A percentile compares a stretch with the other conserved stretches of the same genome.
Evolutionary conservation across 106 monocot genomes (phyloP).

Genomic region (Chionographis japonica): DNA sequence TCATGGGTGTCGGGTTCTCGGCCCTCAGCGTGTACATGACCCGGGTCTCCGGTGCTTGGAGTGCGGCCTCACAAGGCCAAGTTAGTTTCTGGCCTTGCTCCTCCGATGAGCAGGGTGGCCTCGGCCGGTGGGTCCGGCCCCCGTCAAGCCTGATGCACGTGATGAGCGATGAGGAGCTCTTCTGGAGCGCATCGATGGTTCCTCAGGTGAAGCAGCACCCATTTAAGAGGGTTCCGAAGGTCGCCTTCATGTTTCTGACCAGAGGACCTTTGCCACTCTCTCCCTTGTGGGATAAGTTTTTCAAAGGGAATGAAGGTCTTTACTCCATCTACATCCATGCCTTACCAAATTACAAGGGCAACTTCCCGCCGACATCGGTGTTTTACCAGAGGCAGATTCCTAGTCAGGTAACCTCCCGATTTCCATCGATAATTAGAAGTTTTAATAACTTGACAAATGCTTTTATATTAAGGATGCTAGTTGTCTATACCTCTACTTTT

Average conservation of each 20-base stretch:
- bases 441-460: no score
- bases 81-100: not conserved
- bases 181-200: slow-evolving; percentile 47
- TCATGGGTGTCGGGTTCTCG: slow-evolving; percentile 20
- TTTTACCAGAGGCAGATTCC: slow-evolving; percentile 53
- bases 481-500: no score
- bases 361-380: slow-evolving; percentile 24
- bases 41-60: not conserved
- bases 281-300: slow-evolving; percentile 59
- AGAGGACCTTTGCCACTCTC: slow-evolving; percentile 44
- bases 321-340: slow-evolving; percentile 58
- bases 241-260: slow-evolving; percentile 60
- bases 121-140: slow-evolving; percentile 34
- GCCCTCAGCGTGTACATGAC: slow-evolving; percentile 26
- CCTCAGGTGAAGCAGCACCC: slow-evolving; percentile 50
- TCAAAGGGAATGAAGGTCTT: slow-evolving; percentile 34
- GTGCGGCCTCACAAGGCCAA: no score
- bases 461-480: no score
- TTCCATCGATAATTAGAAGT: not conserved
- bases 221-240: slow-evolving; percentile 46
- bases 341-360: slow-evolving; percentile 32
- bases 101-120: not conserved
- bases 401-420: slow-evolving; percentile 28
- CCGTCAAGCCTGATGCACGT: slow-evolving; percentile 29
- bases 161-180: slow-evolving; percentile 49